Conservation (phyloP, 2,329 filamentous ascomycete genomes). For the Fusarium paranaense region DNA sequence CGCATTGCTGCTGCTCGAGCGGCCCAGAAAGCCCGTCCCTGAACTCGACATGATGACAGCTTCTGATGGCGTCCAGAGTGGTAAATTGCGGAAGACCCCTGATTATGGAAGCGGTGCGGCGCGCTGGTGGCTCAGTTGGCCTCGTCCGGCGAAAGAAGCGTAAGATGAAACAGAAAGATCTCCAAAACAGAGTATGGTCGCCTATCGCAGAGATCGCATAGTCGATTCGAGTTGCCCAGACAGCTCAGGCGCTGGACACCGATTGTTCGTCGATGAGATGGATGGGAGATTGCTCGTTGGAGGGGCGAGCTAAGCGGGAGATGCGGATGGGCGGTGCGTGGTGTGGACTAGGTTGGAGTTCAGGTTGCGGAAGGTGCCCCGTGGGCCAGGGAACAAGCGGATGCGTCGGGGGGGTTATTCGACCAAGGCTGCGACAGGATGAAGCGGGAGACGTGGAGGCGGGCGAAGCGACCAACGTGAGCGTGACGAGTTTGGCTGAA, state of each 20-base stretch:
- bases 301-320: constrained; percentile 42
- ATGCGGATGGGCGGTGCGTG: constrained; percentile 40
- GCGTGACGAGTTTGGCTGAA: not conserved
- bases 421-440: constrained; percentile 14
- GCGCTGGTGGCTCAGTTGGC: constrained; percentile 20
- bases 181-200: constrained; percentile 41
- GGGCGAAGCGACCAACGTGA: constrained; percentile 1
- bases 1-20: constrained; percentile 72
- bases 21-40: constrained; percentile 72
- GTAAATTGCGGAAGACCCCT: constrained; percentile 40
- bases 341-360: constrained; percentile 21
- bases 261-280: constrained; percentile 39
- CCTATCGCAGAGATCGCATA: constrained; percentile 49
- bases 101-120: constrained; percentile 30
- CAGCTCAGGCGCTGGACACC: constrained; percentile 45
- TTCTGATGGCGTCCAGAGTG: constrained; percentile 21
- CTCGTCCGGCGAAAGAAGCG: constrained; percentile 19
- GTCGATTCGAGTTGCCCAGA: constrained; percentile 42
- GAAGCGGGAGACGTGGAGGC: constrained; percentile 5
- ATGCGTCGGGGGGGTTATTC: constrained; percentile 25
- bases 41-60: constrained; percentile 64
- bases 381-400: constrained; percentile 29
- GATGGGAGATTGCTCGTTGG: constrained; percentile 39
- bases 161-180: constrained; percentile 24
- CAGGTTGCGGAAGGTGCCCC: constrained; percentile 35